Base-by-base conservation (phyloP, 169 alveolate genomes). In the Plasmodium cynomolgi region DNA sequence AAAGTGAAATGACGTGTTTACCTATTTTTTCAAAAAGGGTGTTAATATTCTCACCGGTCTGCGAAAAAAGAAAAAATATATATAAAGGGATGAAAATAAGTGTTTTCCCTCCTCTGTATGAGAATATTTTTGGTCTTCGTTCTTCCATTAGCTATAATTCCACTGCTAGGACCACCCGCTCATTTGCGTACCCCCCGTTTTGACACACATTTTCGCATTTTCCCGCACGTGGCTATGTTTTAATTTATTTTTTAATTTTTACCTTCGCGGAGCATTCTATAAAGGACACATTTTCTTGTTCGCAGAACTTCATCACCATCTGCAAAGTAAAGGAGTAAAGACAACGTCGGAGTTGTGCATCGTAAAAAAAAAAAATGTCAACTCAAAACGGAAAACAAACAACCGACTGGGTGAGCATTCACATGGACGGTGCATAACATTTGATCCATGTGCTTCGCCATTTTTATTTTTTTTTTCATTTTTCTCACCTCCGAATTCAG, bases 251-350 rank as follows among this genome's bases (percentile, higher is more conserved):
- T 73, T 73, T 31, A 9, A 33, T 39, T 26, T 81, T 72, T 84
- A 95, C 96, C 96, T 92, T 95, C 8, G 96, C 96, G 56, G 96
- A 95, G 41, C 96, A 95, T 84, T 95, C 96, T 1, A 95, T 84
- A 73, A 95, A 95, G 41, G 95, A 80, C 37, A 95, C 92, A 75
- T 81, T 73, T 33, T 95, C 93, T n/a, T 79, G 33, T 15, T 83
- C 79, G 68, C 96, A 95, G 74, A 84, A 95, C 44, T 84, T 82
- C 95, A 84, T 85, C n/a, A 84, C 96, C 83, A 92, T 92, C 96
- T 95, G 33, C 58, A 84, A 62, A 29, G 41, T 50, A 29, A 80
- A 77, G 20, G 84, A 33, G 33, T 6, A 50, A 54, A 34, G 20
- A 37, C 17, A 23, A 23, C 41, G 37, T 68, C 31, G 37, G 6